These are phyloP conservation scores for Dothideomycetes sp. DNA, from an alignment of 2,329 filamentous ascomycete genomes.

Conservation along the genomic window DNA sequence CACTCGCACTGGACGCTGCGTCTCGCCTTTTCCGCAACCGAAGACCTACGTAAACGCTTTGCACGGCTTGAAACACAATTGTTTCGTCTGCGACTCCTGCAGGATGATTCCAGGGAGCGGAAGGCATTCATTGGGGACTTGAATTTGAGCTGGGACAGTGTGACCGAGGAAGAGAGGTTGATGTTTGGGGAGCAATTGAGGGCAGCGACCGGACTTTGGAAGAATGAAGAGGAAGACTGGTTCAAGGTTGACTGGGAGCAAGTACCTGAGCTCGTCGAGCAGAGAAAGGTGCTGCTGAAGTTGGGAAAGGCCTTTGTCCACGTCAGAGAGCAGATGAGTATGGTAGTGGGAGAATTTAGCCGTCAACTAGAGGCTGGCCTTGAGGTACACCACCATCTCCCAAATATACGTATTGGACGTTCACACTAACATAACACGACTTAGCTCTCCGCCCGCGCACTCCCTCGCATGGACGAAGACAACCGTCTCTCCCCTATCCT, in stretches of 20 bases:
- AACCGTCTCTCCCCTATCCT: constrained; percentile 72
- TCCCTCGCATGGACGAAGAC: constrained; percentile 91
- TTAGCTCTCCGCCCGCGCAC: constrained; percentile 75
- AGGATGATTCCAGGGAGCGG: constrained; percentile 64
- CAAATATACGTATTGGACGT: too few species aligned
- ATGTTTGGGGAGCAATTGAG: constrained; percentile 51
- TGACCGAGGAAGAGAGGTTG: constrained; percentile 70
- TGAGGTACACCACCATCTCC: constrained; percentile 54
- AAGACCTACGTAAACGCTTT: constrained; percentile 81
- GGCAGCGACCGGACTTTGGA: constrained; percentile 42
- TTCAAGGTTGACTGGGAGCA: constrained; percentile 95
- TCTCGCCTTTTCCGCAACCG: constrained; percentile 81
- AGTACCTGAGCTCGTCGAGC: constrained; percentile 82
- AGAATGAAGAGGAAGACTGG: constrained; percentile 69
- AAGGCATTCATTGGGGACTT: constrained; percentile 65
- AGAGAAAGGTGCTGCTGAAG: constrained; percentile 62
- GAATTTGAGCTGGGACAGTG: constrained; percentile 73
- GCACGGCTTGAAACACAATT: constrained; percentile 78
- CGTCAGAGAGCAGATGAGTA: constrained; percentile 70
- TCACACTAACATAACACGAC: neutral
- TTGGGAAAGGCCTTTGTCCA: constrained; percentile 87
- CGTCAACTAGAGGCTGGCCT: constrained; percentile 68
- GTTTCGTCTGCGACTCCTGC: constrained; percentile 70
- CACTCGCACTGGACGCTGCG: constrained; percentile 96
- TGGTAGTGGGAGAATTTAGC: constrained; percentile 83